Percentiles rank a stretch among this genome's conserved stretches.
These are phyloP conservation scores for Metarhizium humberi DNA, from an alignment of 2,329 filamentous ascomycete species.

Conservation along the genomic window DNA sequence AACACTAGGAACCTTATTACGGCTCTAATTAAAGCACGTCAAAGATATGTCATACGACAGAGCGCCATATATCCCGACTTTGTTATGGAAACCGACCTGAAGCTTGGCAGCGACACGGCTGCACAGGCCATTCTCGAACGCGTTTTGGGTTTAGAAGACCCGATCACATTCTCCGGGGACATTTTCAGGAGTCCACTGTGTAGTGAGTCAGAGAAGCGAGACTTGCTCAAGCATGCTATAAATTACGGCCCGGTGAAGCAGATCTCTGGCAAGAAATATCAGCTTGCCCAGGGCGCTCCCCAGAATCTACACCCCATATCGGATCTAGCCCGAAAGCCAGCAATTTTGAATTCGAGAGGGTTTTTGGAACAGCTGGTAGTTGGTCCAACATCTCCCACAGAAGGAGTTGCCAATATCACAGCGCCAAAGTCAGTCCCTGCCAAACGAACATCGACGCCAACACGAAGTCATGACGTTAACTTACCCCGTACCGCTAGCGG, in stretches of 20 bases:
- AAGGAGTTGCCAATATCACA: neutral
- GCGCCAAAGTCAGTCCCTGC: neutral
- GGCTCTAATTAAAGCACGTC: neutral
- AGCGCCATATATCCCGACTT: neutral
- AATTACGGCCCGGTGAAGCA: constrained; percentile 6
- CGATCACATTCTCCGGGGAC: neutral
- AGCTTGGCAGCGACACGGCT: neutral
- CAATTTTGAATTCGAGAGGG: neutral
- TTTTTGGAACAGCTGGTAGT: constrained; percentile 23
- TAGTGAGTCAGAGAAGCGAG: constrained; percentile 1
- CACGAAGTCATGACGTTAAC: neutral
- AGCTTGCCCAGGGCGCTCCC: neutral
- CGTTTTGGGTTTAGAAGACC: neutral
- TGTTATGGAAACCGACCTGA: neutral
- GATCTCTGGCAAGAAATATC: constrained; percentile 6
- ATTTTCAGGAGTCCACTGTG: neutral
- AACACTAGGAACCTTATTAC: neutral
- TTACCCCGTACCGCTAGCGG: neutral
- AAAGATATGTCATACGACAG: neutral
- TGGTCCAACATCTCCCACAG: neutral
- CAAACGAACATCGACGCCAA: neutral
- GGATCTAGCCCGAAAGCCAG: neutral
- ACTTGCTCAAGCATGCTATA: neutral
- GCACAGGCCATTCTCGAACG: neutral
- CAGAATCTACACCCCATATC: neutral